Conservation (phyloP, 2,329 filamentous ascomycete genomes). For the Penicillium sp. region DNA sequence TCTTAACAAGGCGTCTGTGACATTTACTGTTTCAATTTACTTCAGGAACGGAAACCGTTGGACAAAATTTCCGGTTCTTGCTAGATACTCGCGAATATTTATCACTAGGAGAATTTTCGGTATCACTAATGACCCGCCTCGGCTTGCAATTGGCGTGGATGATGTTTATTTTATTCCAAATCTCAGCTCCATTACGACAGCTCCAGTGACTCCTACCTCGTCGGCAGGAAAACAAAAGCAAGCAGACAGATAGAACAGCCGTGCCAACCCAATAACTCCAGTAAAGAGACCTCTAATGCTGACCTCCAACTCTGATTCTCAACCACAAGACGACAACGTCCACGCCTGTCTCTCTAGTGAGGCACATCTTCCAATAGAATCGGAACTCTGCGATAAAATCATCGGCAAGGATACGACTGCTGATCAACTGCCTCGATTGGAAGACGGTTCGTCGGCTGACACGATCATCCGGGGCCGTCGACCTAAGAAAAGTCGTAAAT, state of each 20-base stretch:
- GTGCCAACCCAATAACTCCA: background rate
- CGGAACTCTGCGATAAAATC: no score
- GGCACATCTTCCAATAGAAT: no score
- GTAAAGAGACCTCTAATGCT: background rate
- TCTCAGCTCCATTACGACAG: background rate
- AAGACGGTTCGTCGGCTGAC: no score
- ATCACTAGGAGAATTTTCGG: background rate
- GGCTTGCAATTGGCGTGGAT: background rate
- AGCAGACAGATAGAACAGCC: background rate
- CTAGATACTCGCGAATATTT: background rate
- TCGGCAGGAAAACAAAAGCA: background rate
- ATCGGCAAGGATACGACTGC: no score
- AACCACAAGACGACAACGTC: no score
- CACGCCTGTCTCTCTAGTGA: no score
- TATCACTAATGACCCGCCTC: background rate
- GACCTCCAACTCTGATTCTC: background rate
- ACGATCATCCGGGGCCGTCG: no score
- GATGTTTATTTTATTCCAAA: background rate
- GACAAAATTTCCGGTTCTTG: background rate
- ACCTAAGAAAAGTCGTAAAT: no score
- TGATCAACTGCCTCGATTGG: no score
- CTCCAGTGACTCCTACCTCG: background rate
- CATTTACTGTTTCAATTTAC: background rate
- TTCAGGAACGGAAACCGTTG: background rate
- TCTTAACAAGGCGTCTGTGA: background rate